Evolutionary conservation across 768 basidiomycete genomes (phyloP).

Genomic region (Mrakia blollopis): DNA sequence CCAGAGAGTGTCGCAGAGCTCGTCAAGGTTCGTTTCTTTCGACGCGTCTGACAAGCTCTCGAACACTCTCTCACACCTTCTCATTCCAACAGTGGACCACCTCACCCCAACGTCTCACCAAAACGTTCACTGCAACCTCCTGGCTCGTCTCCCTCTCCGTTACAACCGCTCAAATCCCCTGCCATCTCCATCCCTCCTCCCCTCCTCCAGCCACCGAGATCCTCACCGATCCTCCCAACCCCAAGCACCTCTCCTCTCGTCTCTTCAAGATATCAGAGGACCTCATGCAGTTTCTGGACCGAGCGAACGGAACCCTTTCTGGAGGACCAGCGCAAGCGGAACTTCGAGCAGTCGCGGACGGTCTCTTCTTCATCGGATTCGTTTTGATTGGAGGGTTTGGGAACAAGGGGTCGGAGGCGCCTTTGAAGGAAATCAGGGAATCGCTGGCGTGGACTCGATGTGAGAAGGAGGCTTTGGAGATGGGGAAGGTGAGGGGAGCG

Average conservation of each 20-base stretch:
- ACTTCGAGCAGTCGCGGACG: neutral
- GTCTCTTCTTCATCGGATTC: neutral
- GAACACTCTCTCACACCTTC: neutral
- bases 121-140: neutral
- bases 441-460: neutral
- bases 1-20: neutral
- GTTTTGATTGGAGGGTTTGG: neutral
- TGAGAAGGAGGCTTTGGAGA: neutral
- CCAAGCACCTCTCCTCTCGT: neutral
- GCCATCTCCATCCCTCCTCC: neutral
- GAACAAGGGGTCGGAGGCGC: neutral
- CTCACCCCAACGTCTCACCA: neutral
- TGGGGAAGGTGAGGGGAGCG: neutral
- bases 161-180: neutral
- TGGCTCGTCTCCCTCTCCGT: neutral
- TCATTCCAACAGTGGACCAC: neutral
- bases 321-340: neutral
- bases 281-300: neutral
- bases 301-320: neutral
- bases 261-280: constrained; percentile 5
- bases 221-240: neutral
- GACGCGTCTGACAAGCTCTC: neutral
- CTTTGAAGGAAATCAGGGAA: neutral
- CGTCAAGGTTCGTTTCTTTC: neutral
- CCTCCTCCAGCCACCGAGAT: neutral